Evolutionary conservation across 495 filamentous ascomycete genomes (phyloP), one percentile per base, ranked within the genome.

Genomic region (Talaromyces proteolyticus): DNA sequence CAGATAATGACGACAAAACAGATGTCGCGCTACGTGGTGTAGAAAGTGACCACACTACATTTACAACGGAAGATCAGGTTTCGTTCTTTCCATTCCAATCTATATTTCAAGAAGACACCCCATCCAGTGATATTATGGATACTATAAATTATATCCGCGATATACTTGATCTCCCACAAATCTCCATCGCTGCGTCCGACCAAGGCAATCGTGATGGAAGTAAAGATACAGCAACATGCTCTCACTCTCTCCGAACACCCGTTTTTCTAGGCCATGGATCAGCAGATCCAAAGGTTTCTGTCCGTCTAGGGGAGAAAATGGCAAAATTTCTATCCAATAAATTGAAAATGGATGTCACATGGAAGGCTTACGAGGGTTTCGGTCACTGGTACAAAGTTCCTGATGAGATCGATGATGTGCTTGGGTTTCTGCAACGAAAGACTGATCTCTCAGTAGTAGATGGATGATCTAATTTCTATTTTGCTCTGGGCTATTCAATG

Each of bases 341-440:
- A 1, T 61, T 79, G 7, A 74, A 68, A 3, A 59, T 72, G 44
- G 52, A 72, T 46, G 67, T 81, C 4, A 65, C 65, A 17, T 80
- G 69, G 67, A 72, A 66, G 53, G 65, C 66, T 34, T 85, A 82
- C 60, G 26, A 67, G 44, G 68, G 65, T 2, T 68, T 82, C 1
- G 77, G 77, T 1, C 80, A 84, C 59, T 82, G 78, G 79, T 73
- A 81, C 26, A 69, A 80, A 40, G 68, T 68, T 49, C 51, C 58
- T 5, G 55, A 69, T 41, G 72, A 76, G 26, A 63, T 81, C 12
- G 68, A 80, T 50, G 78, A 82, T 67, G 61, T 71, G 8, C 58
- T 76, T 6, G n/a, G 37, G 4, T 76, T 80, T 59, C 47, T 79
- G n/a, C 20, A 16, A 23, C 12, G 26, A 17, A 45, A 45, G 26